These are phyloP conservation scores for Pseudoperonospora humuli DNA, from an alignment of 352 stramenopile genomes.

Conservation along the genomic window DNA sequence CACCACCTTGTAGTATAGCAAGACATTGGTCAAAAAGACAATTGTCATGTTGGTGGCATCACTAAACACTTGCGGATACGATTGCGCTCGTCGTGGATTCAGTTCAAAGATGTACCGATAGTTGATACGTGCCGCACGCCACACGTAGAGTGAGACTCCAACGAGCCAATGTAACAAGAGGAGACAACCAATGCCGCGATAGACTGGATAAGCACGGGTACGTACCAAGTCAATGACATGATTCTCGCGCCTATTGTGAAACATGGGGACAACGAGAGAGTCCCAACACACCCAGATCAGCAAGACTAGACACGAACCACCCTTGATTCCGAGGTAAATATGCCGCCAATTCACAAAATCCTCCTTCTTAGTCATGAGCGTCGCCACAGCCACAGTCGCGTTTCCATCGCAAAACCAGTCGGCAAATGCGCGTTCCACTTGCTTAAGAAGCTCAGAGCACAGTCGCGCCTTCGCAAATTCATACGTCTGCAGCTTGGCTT, in stretches of 20 bases:
- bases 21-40: constrained; percentile 90
- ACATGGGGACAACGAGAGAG: constrained; percentile 75
- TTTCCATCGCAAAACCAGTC: constrained; percentile 75
- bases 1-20: constrained; percentile 96
- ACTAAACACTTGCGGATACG: constrained; percentile 90
- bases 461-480: constrained; percentile 49
- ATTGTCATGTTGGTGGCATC: constrained; percentile 95
- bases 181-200: constrained; percentile 91
- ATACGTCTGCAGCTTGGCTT: constrained; percentile 40
- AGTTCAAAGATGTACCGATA: constrained; percentile 96
- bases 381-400: constrained; percentile 57
- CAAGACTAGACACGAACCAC: constrained; percentile 67
- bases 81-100: constrained; percentile 74
- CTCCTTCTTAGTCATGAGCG: constrained; percentile 71
- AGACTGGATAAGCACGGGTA: constrained; percentile 90
- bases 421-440: constrained; percentile 65
- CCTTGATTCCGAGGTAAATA: constrained; percentile 83
- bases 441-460: constrained; percentile 40
- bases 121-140: constrained; percentile 85
- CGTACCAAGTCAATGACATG: constrained; percentile 71
- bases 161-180: constrained; percentile 95
- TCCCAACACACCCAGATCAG: constrained; percentile 95
- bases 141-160: constrained; percentile 87
- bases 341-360: constrained; percentile 72
- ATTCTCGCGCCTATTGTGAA: constrained; percentile 52